Percentiles rank a stretch among this genome's conserved stretches.
phyloP scores from a whole-genome alignment of 352 stramenopile genomes.

The Plasmopara halstedii region DNA sequence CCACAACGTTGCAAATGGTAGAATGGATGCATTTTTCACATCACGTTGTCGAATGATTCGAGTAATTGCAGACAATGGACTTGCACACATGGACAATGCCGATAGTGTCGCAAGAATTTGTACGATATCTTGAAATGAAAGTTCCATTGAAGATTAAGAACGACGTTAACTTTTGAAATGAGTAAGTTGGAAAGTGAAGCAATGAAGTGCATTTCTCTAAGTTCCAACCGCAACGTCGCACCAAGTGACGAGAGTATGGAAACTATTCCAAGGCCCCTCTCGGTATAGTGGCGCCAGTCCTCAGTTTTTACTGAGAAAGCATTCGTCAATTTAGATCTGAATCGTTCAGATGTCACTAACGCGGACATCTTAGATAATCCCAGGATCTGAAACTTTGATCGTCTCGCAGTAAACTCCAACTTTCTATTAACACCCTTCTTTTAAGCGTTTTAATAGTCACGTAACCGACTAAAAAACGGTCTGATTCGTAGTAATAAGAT shows the following conservation, averaged over 20 bases:
- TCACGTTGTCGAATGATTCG: conserved; percentile 42
- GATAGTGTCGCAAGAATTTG: conserved; percentile 56
- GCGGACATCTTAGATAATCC: too few species aligned
- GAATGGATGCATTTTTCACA: conserved; percentile 33
- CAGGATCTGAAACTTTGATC: too few species aligned
- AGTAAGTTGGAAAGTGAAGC: neutral
- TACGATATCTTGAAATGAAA: conserved; percentile 41
- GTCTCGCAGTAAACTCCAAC: too few species aligned
- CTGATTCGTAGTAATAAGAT: too few species aligned
- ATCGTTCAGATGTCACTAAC: too few species aligned
- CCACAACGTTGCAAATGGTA: conserved; percentile 62
- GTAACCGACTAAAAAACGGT: too few species aligned
- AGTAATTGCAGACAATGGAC: conserved; percentile 39
- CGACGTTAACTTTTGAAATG: conserved; percentile 6
- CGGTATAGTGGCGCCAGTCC: conserved; percentile 6
- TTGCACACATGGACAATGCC: conserved; percentile 67
- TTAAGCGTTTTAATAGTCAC: too few species aligned
- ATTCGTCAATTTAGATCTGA: conserved; percentile 11
- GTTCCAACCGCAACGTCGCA: neutral
- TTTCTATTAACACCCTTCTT: too few species aligned
- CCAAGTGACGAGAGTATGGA: conserved; percentile 3
- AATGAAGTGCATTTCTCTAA: neutral
- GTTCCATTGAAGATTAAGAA: conserved; percentile 14
- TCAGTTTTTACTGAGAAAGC: conserved; percentile 10
- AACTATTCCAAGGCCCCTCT: conserved; percentile 5